Base-by-base conservation (phyloP, 176 grass and related monocot species). In the Aechmea fasciata region DNA sequence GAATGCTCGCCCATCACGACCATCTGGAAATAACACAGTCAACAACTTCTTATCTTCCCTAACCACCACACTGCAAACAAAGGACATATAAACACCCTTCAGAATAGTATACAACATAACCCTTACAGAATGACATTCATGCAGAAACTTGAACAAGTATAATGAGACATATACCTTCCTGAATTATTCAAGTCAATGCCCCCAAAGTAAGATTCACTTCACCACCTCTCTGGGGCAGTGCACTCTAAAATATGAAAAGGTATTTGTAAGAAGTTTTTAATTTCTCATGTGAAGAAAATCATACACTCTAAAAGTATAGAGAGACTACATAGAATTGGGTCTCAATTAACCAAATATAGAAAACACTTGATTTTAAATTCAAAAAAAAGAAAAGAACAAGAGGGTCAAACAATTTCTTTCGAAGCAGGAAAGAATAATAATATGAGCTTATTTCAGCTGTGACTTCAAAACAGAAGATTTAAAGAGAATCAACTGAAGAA, bases 101-200 rank as follows among this genome's bases (percentile, higher is more conserved):
- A 57, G 2, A 68, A 77, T 13, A 12, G 51, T 57, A 26, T 14
- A 57, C 9, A 69, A 57, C 1, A 10, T 15, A 61, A 22, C 3
- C 7, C 10, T 18, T 10, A 18, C n/a, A 18, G 20, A 61, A 61
- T 55, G 55, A 22, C 6, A 61, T 61, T 14, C 20, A 61, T 1
- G 33, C 33, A 41, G 33, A 41, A 41, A 41, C 33, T 41, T 41
- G 33, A 41, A 41, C 33, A 18, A 61, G 55, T 15, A 18, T 22
- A 61, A 19, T 61, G 17, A 61, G 19, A 81, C 11, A 53, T 63
- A 49, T 82, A 99, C 95, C 95, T 99, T 66, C 95, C 95, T 75
- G 90, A 99, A 86, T 99, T 91, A 71, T 94, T 99, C 83, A 99
- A 77, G 80, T 99, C 95, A 78, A 99, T 99, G 24, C 95, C 95